phyloP scores from a whole-genome alignment of 257 asterid genomes.

The Lycium ferocissimum region DNA sequence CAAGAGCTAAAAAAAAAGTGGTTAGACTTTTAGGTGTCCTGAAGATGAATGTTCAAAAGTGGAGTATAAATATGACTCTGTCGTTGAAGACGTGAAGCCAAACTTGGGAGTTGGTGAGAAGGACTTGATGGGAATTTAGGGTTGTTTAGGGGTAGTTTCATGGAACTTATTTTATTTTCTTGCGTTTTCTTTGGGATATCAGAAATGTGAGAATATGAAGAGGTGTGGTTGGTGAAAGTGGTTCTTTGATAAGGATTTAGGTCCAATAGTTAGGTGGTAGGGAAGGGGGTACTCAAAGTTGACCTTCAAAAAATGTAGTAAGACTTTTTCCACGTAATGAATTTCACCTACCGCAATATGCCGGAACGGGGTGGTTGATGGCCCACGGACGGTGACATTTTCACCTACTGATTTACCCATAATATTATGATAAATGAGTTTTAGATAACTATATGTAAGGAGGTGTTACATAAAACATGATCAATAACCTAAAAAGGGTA shows the following conservation, averaged over 20 bases:
- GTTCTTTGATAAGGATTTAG: slow-evolving; percentile 35
- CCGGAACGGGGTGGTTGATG: slow-evolving; percentile 34
- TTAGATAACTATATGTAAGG: background rate
- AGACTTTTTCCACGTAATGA: slow-evolving; percentile 34
- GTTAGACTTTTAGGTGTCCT: slow-evolving; percentile 42
- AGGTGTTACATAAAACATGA: background rate
- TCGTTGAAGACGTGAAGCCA: slow-evolving; percentile 18
- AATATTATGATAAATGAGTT: background rate
- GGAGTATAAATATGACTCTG: slow-evolving; percentile 44
- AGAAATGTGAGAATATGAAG: slow-evolving; percentile 30
- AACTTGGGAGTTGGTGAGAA: slow-evolving; percentile 44
- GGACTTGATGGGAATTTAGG: slow-evolving; percentile 47
- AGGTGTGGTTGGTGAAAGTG: slow-evolving; percentile 65
- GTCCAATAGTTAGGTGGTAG: slow-evolving; percentile 44
- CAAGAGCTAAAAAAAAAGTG: background rate
- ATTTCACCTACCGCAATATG: slow-evolving; percentile 46
- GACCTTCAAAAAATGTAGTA: slow-evolving; percentile 20
- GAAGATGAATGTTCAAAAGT: slow-evolving; percentile 34
- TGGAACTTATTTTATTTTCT: background rate
- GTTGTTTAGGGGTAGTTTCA: slow-evolving; percentile 51
- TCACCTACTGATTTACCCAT: slow-evolving; percentile 35
- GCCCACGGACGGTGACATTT: slow-evolving; percentile 29
- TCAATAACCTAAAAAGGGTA: background rate
- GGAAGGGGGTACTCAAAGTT: slow-evolving; percentile 30
- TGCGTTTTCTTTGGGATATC: background rate